Evolutionary conservation across 2,329 filamentous ascomycete genomes (phyloP), one percentile per base, ranked within the genome.

Genomic region (Colletotrichum sp.): DNA sequence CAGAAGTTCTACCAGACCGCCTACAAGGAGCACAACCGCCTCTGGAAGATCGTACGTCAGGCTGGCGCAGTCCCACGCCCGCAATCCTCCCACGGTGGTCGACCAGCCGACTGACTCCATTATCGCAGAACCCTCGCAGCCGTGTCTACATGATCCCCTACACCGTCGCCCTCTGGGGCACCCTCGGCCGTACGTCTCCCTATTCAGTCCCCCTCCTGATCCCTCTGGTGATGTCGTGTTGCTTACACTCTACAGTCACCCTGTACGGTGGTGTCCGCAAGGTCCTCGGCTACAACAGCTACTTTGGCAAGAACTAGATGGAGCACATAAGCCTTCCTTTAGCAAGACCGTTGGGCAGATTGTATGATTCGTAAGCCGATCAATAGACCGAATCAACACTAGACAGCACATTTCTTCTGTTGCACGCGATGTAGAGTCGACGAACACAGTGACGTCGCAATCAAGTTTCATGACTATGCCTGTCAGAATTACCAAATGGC

Each of bases 281-380:
- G 88, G 87, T 94, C 78, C 83, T 93, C 78, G 95, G 95, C 82
- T 92, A 96, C 90, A 96, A 95, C 91, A 95, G 93, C 77, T 96
- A 93, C 92, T 95, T 92, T 81, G 87, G 89, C 83, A 89, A 91
- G 85, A 82, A 86, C 79, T 92, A 89, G 83, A 79, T 67, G 52
- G 34, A 52, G 61, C 55, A 30, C 61, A 24, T 18, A 28, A 32
- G 32, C 48, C 61, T 21, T 30, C 14, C n/a, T 18, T 12, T 21
- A 68, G 21, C 48, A 21, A 76, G 26, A 64, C 13, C 57, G 57
- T 30, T 60, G 24, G 60, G 18, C 43, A 34, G 30, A 69, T 55
- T 74, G 70, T 74, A 76, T 74, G 70, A 74, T 74, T 76, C 59
- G 24, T 74, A 74, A 39, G 74, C 65, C 21, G 59, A 65, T 28